A percentile compares a stretch with the other conserved stretches of the same genome.
These are phyloP conservation scores for Alternaria arbusti DNA, from an alignment of 2,329 filamentous ascomycete species.

Conservation along the genomic window DNA sequence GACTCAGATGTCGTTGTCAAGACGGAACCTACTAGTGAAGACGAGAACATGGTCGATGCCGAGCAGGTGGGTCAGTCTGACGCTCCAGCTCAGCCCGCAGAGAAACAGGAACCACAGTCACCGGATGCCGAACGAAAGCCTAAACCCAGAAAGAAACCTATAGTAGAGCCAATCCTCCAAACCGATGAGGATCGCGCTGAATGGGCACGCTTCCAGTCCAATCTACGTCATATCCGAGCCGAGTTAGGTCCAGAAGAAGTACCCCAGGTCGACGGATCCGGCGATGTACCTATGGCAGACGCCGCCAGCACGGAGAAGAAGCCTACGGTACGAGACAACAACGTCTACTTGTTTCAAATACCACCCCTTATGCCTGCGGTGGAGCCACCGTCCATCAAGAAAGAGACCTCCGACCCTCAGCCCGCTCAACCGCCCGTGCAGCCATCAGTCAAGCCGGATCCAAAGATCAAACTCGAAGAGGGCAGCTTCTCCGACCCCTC, in stretches of 20 bases:
- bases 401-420: conserved; percentile 28
- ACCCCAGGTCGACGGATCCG: conserved; percentile 46
- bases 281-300: conserved; percentile 50
- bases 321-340: conserved; percentile 54
- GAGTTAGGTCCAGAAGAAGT: conserved; percentile 54
- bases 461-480: conserved; percentile 43
- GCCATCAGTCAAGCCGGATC: conserved; percentile 22
- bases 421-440: conserved; percentile 16
- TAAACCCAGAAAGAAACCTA: conserved; percentile 25
- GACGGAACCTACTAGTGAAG: conserved; percentile 60
- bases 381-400: conserved; percentile 46
- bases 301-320: conserved; percentile 26
- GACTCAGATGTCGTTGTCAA: conserved; percentile 56
- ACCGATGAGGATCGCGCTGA: conserved; percentile 61
- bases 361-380: conserved; percentile 68
- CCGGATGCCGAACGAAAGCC: conserved; percentile 42
- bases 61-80: conserved; percentile 31
- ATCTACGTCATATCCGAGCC: conserved; percentile 54
- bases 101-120: conserved; percentile 39
- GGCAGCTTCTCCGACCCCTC: conserved; percentile 27
- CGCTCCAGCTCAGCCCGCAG: conserved; percentile 10
- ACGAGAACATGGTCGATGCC: conserved; percentile 44
- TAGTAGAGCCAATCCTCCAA: conserved; percentile 53
- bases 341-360: conserved; percentile 69
- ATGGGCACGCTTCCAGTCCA: conserved; percentile 56